A percentile compares a stretch with the other conserved stretches of the same genome.
phyloP scores from a whole-genome alignment of 441 rosid genomes.

The Brassica hybrid region DNA sequence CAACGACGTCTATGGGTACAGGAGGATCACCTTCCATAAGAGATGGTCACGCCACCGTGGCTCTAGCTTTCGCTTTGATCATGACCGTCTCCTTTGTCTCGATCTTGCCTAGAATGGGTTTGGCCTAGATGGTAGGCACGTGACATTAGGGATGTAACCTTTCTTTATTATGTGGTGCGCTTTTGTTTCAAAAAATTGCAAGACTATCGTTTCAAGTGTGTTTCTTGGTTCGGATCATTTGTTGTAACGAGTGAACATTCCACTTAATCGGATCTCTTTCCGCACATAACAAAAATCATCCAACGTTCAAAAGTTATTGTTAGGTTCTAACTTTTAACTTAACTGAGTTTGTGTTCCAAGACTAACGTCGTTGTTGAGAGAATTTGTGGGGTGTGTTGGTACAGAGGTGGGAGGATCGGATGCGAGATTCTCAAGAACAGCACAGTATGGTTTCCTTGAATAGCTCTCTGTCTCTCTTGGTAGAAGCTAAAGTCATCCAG shows the following conservation, averaged over 20 bases:
- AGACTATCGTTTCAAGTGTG: conserved; percentile 8
- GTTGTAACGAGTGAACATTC: conserved; percentile 28
- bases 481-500: conserved; percentile 56
- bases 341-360: conserved; percentile 42
- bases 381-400: conserved; percentile 34
- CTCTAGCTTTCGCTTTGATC: conserved; percentile 38
- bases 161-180: conserved; percentile 5
- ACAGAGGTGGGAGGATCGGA: conserved; percentile 17
- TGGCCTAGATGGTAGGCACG: conserved; percentile 22
- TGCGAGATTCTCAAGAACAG: conserved; percentile 28
- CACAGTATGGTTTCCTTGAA: conserved; percentile 52
- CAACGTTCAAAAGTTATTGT: conserved; percentile 8
- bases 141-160: conserved; percentile 25
- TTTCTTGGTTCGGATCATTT: conserved; percentile 33
- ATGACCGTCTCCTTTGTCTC: conserved; percentile 41
- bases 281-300: not conserved
- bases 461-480: conserved; percentile 55
- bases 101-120: conserved; percentile 18
- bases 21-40: conserved; percentile 30
- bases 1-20: conserved; percentile 23
- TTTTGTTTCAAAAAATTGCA: conserved; percentile 7
- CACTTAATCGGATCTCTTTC: conserved; percentile 22
- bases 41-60: conserved; percentile 26
- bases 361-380: conserved; percentile 50
- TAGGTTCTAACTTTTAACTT: not conserved